Base-by-base conservation (phyloP, 179 eudicot species). In the Heliamphora pulchella region DNA sequence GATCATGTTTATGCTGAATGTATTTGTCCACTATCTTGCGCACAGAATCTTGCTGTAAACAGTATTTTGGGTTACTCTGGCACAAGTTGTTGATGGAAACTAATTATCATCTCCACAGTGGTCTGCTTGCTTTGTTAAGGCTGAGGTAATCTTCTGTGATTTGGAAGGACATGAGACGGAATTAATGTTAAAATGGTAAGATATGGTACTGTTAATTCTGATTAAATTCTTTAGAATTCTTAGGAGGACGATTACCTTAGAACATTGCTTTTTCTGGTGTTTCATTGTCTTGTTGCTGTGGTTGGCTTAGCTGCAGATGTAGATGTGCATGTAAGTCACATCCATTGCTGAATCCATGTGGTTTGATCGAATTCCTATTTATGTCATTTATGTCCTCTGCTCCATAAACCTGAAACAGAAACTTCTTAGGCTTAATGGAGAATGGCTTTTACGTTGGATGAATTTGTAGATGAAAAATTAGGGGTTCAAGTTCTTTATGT, bases 281-380 rank as follows among this genome's bases (percentile, higher is more conserved):
- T 80, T 79, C 81, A 65, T 47, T 48, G 41, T 76, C 82, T 55
- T 79, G 53, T 77, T 83, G 85, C 64, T 81, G 89, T 77, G 87
- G 87, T 65, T 63, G 87, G 58, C 58, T 7, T 54, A 54, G 58
- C 58, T 54, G 58, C 13, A 54, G 58, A 54, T 10, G 13, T 7
- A 10, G 8, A 54, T 10, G 11, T 7, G 10, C 13, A 54, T 54
- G 58, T 7, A 54, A 54, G 58, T 54, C 58, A 54, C 10, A 7
- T n/a, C 65, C 85, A 77, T 55, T 81, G 82, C 58, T 79, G 83
- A 77, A 78, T 59, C 65, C 74, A 59, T 85, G 79, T 64, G 81
- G 80, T 54, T 72, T 79, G 71, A 65, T 39, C 46, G 84, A 70
- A 43, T 53, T 81, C 79, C 71, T 82, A 53, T 59, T 81, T 73